Conservation (phyloP, 1,284 basidiomycete species). For the Inonotus obliquus region DNA sequence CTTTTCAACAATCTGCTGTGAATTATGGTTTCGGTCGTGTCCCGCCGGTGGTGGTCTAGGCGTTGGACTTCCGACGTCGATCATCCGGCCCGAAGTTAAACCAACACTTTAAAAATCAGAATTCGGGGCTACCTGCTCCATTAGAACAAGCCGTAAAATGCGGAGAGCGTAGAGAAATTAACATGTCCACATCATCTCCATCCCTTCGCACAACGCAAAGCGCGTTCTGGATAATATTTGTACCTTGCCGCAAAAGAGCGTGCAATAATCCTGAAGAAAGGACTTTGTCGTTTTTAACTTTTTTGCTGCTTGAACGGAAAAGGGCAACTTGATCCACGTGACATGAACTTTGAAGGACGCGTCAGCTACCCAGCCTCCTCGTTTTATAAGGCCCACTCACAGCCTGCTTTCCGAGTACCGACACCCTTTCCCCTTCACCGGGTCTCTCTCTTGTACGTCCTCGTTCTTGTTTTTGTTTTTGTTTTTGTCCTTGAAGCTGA, state of each 20-base stretch:
- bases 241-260: background rate
- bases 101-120: background rate
- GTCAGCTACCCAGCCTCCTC: constrained; percentile 6
- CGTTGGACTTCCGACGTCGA: background rate
- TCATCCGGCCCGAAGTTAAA: background rate
- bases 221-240: background rate
- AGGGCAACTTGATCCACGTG: background rate
- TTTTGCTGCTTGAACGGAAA: background rate
- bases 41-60: background rate
- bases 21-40: background rate
- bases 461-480: background rate
- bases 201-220: background rate
- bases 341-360: background rate
- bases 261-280: background rate
- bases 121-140: background rate
- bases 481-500: background rate
- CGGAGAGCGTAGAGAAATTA: background rate
- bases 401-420: background rate
- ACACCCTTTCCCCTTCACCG: background rate
- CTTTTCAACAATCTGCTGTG: background rate
- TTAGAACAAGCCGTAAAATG: too few relatives aligned
- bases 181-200: background rate
- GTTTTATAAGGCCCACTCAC: background rate
- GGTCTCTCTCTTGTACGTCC: background rate
- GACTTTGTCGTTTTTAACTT: too few relatives aligned